Base-by-base conservation (phyloP, 1,139 yeast species). In the Scheffersomyces quercinus region DNA sequence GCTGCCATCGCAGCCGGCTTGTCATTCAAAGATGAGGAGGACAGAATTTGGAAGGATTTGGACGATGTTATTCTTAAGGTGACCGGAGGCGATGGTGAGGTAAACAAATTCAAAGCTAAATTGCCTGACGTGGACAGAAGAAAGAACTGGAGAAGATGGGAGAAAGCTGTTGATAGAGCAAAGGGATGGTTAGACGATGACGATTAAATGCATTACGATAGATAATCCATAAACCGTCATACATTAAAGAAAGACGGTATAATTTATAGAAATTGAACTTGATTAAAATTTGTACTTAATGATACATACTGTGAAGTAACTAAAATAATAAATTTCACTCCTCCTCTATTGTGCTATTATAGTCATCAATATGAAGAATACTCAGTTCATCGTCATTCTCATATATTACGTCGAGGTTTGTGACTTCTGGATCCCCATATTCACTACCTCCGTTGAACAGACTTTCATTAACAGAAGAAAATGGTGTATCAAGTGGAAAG, bases 1-100 rank as follows among this genome's bases (percentile, higher is more conserved):
- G 96, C 97, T 10, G 97, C 97, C 10, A 88, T 91, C 56, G 97
- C 97, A 15, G 96, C 98, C 2, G 97, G 97, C 10, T 71, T 90
- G 56, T 84, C 91, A 2, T 72, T 73, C 49, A 67, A 79, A 54
- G 73, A 79, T 47, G 81, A 70, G 39, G 71, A 77, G 32, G 81
- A 86, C 47, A 77, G 87, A 42, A 65, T 89, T 40, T 91, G 97
- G 97, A 77, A 74, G 49, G 79, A 82, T 54, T 70, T 89, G 47
- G 85, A 81, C 47, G 96, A 89, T 51, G 87, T 75, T 13, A 55
- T 61, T 15, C 68, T 56, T 5, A 63, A 62, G 48, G 58, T 78
- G 35, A 51, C 54, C 28, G 68, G 69, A 24, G 60, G 62, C 38
- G 67, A 66, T 39, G 71, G 67, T 37, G 67, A 67, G 29, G 65